phyloP scores from a whole-genome alignment of 179 eudicot species.

The Corrigiola litoralis region DNA sequence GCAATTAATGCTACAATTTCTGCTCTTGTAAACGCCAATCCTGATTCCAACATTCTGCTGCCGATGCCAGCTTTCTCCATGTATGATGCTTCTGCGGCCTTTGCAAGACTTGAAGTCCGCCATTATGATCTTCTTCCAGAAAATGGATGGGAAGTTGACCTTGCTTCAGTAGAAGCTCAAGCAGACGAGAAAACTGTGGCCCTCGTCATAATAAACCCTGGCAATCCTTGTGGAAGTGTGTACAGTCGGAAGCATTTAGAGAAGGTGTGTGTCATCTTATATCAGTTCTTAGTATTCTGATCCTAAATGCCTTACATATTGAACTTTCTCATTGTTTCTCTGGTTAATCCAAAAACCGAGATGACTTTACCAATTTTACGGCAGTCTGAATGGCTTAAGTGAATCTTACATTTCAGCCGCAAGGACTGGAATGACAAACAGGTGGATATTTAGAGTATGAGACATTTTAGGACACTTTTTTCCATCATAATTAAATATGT shows the following conservation, averaged over 20 bases:
- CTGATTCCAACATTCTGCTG: slow-evolving; percentile 19
- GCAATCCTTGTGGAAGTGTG: slow-evolving; percentile 32
- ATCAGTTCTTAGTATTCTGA: no score
- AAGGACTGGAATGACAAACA: no score
- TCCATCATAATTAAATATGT: no score
- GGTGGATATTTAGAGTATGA: no score
- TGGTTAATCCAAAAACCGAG: no score
- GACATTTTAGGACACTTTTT: no score
- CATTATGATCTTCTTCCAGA: slow-evolving; percentile 21
- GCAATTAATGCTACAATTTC: slow-evolving; percentile 19
- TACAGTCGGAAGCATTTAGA: slow-evolving; percentile 19
- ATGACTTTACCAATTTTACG: no score
- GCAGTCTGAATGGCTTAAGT: no score
- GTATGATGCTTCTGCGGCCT: slow-evolving; percentile 10
- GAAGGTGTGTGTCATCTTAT: slow-evolving; percentile 14
- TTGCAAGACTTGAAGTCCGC: slow-evolving; percentile 23
- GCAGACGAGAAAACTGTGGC: slow-evolving; percentile 25
- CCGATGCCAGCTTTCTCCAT: slow-evolving; percentile 21
- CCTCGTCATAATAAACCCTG: slow-evolving; percentile 26
- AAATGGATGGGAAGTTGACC: slow-evolving; percentile 24
- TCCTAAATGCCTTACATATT: no score
- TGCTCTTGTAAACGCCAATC: slow-evolving; percentile 10
- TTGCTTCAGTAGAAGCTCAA: slow-evolving; percentile 9
- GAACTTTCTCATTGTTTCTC: no score
- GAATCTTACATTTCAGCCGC: no score